phyloP scores from a whole-genome alignment of 164 flowering plant species.

The Tinospora cordifolia region DNA sequence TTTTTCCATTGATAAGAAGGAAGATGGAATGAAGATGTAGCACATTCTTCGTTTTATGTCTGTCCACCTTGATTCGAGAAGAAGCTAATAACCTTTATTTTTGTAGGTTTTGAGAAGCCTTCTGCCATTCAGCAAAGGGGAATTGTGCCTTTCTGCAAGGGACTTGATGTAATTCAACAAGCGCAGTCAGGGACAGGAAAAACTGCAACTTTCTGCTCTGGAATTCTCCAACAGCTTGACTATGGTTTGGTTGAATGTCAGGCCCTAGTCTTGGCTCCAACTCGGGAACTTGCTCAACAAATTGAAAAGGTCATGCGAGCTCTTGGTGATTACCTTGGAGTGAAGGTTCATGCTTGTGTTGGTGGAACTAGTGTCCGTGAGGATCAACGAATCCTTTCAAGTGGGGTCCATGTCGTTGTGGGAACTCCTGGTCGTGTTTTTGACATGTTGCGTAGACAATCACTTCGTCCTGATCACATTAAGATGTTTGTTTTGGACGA shows the following conservation, averaged over 20 bases:
- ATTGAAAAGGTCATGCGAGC: conserved; percentile 92
- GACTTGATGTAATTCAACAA: conserved; percentile 81
- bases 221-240: conserved; percentile 75
- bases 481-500: conserved; percentile 86
- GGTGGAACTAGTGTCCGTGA: conserved; percentile 94
- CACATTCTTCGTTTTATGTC: neutral
- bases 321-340: conserved; percentile 81
- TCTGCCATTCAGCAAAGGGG: conserved; percentile 90
- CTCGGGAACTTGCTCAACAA: conserved; percentile 81
- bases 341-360: conserved; percentile 87
- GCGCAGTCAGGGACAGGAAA: conserved; percentile 93
- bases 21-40: neutral
- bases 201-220: conserved; percentile 86
- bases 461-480: conserved; percentile 64
- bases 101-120: conserved; percentile 79
- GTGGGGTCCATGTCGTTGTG: conserved; percentile 79
- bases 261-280: conserved; percentile 78
- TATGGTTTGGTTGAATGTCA: conserved; percentile 60
- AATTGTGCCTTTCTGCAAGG: conserved; percentile 80
- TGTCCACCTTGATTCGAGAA: neutral
- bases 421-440: conserved; percentile 89
- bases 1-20: neutral
- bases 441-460: conserved; percentile 74
- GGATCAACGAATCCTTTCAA: conserved; percentile 70
- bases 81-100: neutral